Evolutionary conservation across 768 basidiomycete genomes (phyloP).

Genomic region (Goffeauzyma gilvescens): DNA sequence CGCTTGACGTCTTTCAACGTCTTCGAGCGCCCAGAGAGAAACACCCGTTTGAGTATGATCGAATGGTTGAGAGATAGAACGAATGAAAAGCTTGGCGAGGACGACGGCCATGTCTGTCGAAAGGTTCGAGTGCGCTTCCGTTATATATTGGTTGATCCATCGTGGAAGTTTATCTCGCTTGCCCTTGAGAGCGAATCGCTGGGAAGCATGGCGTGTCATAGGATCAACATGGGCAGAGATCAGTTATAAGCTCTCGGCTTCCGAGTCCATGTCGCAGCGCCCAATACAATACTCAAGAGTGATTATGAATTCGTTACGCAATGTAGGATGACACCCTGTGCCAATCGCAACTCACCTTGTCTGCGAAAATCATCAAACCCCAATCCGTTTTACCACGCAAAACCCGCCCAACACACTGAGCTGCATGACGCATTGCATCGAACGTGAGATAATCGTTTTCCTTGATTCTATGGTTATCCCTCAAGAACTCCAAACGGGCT

Average conservation of each 20-base stretch:
- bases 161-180: conserved; percentile 77
- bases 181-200: conserved; percentile 28
- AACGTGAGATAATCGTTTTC: conserved; percentile 98
- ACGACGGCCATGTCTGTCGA: conserved; percentile 96
- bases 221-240: background rate
- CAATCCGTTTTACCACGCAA: conserved; percentile 97
- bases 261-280: background rate
- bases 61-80: conserved; percentile 93
- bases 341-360: no score
- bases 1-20: conserved; percentile 66
- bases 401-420: conserved; percentile 95
- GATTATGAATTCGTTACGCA: background rate
- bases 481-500: conserved; percentile 86
- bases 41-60: conserved; percentile 90
- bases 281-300: background rate
- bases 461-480: conserved; percentile 94
- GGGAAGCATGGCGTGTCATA: conserved; percentile 1
- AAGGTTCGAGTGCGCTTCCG: conserved; percentile 89
- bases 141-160: conserved; percentile 99
- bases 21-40: conserved; percentile 84
- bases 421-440: conserved; percentile 97
- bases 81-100: conserved; percentile 86
- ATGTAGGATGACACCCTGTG: conserved; percentile 1
- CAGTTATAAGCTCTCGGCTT: background rate
- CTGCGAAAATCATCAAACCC: conserved; percentile 98